Evolutionary conservation across 306 rosid species (phyloP).

Genomic region (Dicorynia guianensis): DNA sequence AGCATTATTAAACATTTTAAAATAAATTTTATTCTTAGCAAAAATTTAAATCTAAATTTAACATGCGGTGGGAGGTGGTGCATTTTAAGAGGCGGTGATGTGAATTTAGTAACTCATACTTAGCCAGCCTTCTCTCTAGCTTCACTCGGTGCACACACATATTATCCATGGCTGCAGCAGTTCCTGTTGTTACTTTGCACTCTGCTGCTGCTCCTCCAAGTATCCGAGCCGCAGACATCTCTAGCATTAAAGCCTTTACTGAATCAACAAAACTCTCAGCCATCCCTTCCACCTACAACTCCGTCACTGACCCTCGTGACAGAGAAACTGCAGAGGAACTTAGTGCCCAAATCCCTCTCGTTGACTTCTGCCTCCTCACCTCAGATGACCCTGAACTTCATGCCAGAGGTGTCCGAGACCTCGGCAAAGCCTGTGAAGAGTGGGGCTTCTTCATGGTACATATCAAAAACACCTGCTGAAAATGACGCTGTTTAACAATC

Average conservation of each 20-base stretch:
- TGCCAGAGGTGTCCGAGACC: conserved; percentile 29
- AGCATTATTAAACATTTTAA: no score
- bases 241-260: conserved; percentile 16
- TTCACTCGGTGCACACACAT: no score
- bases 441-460: conserved; percentile 67
- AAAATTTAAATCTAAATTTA: no score
- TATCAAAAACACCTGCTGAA: no score
- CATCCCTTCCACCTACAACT: conserved; percentile 36
- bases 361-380: conserved; percentile 55
- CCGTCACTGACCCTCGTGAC: conserved; percentile 32
- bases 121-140: no score
- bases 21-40: no score
- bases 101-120: no score
- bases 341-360: conserved; percentile 50
- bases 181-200: neutral
- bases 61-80: no score
- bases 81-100: no score
- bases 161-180: conserved; percentile 13
- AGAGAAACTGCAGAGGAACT: conserved; percentile 46
- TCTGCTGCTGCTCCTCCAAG: neutral
- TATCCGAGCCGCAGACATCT: neutral
- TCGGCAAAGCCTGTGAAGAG: conserved; percentile 51
- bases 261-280: neutral
- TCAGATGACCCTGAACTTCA: conserved; percentile 50
- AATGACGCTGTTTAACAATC: no score